These are phyloP conservation scores for Groenewaldozyma salmanticensis DNA, from an alignment of 805 yeast genomes.

Conservation along the genomic window DNA sequence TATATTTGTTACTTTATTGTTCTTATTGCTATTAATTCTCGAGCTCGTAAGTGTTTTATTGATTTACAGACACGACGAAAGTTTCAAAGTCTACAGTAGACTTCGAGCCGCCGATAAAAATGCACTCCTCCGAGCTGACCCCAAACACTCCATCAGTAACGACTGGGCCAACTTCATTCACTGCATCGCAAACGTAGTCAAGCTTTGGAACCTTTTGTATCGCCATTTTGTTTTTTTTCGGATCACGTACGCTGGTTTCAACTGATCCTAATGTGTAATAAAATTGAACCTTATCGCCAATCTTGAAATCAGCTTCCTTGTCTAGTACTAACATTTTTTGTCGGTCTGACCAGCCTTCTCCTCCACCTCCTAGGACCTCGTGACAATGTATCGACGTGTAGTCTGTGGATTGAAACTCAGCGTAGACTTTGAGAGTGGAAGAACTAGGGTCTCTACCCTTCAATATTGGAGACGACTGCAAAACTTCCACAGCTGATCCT, in stretches of 20 bases:
- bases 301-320: constrained; percentile 38
- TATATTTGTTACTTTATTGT: neutral
- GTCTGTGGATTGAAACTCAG: constrained; percentile 6
- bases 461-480: constrained; percentile 30
- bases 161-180: too few species aligned
- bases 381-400: constrained; percentile 26
- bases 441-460: constrained; percentile 11
- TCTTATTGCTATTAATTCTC: too few species aligned
- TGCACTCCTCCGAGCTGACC: too few species aligned
- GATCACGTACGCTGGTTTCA: too few species aligned
- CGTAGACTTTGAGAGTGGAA: constrained; percentile 14
- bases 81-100: too few species aligned
- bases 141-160: too few species aligned
- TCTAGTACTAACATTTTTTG: constrained; percentile 58
- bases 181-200: neutral
- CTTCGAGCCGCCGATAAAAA: too few species aligned
- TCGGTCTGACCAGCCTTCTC: constrained; percentile 68
- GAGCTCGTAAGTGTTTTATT: too few species aligned
- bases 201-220: neutral
- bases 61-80: too few species aligned
- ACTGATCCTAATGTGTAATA: too few species aligned
- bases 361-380: constrained; percentile 65
- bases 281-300: constrained; percentile 42
- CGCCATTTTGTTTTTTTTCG: neutral
- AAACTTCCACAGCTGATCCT: constrained; percentile 45